Evolutionary conservation across 1,284 basidiomycete species (phyloP), one percentile per base, ranked within the genome.

Genomic region (Microbotryomycetes sp.): DNA sequence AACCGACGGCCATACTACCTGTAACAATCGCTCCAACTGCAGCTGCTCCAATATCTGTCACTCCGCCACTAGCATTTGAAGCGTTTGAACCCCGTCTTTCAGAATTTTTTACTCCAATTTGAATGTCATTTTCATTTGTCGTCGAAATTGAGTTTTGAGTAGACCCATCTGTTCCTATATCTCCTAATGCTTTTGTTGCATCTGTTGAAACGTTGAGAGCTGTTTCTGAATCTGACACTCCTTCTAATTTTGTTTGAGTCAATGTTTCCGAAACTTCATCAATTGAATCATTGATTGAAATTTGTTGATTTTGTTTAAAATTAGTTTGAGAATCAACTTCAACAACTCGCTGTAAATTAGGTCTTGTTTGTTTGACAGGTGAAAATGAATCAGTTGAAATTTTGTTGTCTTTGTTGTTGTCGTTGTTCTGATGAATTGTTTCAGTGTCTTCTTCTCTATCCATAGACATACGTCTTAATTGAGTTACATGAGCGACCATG

Each of bases 1-100:
- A 58, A 3, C 64, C 64, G 23, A 65, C 64, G 1, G 64, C 60
- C 5, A 65, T 53, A 6, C 64, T 56, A 32, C 60, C 64, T 48
- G 61, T 58, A 22, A 62, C 57, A 26, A 65, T 42, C 15, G 58
- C 60, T 4, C 64, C 64, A 2, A 54, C 60, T 3, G 58, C 60
- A 0, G 60, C 63, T 9, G 49, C 50, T 19, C 60, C 63, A 6
- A 65, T 48, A 22, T 59, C 59, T 32, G 50, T 54, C 3, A 30
- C 50, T 19, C 50, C 50, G 4, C 50, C 50, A 1, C 25, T 52
- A 25, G 7, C n/a, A 52, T 23, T 52, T 29, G 50, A 52, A 25
- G 26, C 25, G 6, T 29, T 30, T 52, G 25, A 42, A 42, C 36
- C 36, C 19, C 36, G 36, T 19, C 36, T 42, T 42, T 42, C 12